Conservation (phyloP, 305 asterid species). For the Fraxinus paxiana region DNA sequence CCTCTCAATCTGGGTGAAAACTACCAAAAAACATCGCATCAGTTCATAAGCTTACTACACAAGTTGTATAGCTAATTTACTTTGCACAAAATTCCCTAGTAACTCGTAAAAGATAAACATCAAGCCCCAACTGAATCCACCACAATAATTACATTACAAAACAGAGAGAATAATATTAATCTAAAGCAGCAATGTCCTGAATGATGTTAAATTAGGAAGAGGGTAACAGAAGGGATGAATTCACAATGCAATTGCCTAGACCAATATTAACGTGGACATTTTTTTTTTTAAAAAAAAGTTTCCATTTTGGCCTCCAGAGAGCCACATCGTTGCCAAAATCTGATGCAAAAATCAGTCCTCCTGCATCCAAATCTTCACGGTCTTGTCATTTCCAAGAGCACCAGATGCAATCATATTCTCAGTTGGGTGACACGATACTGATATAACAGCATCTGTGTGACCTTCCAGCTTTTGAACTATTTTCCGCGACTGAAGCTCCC, state of each 20-base stretch:
- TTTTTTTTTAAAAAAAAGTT: background rate
- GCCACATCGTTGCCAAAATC: background rate
- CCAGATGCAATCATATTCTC: conserved; percentile 78
- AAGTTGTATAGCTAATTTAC: background rate
- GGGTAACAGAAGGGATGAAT: background rate
- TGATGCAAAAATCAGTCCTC: conserved; percentile 36
- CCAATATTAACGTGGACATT: background rate
- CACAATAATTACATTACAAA: background rate
- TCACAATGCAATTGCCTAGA: background rate
- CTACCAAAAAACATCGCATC: background rate
- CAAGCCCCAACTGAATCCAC: background rate
- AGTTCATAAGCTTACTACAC: background rate
- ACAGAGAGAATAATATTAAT: background rate
- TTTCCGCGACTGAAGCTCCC: conserved; percentile 91
- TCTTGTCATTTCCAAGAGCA: conserved; percentile 72
- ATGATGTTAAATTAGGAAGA: background rate
- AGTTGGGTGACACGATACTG: conserved; percentile 81
- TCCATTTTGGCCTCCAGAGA: background rate
- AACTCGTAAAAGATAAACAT: background rate
- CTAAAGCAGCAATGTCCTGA: background rate
- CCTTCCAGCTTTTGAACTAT: conserved; percentile 93
- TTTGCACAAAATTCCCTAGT: background rate
- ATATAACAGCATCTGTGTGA: conserved; percentile 69
- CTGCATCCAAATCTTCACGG: conserved; percentile 75
- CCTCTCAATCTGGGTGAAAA: background rate